Base-by-base conservation (phyloP, 371 early-diverging fungal species). In the Catenaria anguillulae region DNA sequence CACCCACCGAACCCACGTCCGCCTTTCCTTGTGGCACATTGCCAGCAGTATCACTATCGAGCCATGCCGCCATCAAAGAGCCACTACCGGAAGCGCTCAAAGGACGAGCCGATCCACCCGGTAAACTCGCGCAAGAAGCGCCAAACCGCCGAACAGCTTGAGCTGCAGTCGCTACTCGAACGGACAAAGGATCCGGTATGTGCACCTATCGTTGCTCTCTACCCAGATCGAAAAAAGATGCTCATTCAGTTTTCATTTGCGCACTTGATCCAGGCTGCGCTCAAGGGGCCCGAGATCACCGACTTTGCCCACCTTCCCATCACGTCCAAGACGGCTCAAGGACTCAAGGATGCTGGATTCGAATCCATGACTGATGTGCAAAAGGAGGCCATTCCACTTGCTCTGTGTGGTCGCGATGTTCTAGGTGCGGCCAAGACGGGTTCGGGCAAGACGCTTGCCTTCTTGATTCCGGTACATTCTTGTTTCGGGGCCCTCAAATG, bases 341-440 rank as follows among this genome's bases (percentile, higher is more conserved):
- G 90, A 8, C 69, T 91, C n/a, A 76, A 77, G 61, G 70, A 72
- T 56, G 82, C 85, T 40, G 87, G 90, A 68, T 96, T 81, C 68
- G 76, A 86, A 33, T 87, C 91, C 71, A 85, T 95, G 84, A 99
- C 99, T 4, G 97, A 95, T 46, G 96, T 99, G 68, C 99, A 99
- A 72, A 79, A 83, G 37, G 88, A 85, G 64, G 85, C 96, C 0
- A 73, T 99, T 46, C 94, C 97, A n/a, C 69, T 85, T 55, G 82
- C 91, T 15, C 75, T 98, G 55, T 78, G 83, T 15, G 87, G 88
- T 45, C 79, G 84, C 64, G 97, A 97, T 74, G 83, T 98, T 19
- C 79, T 99, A 37, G 98, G 97, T 34, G 97, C 98, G 2, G 99
- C 99, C 29, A 93, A 95, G 65, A 99, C 99, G 0, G 99, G 99